These are phyloP conservation scores for Pinguiococcus pyrenoidosus DNA, from an alignment of 108 stramenopile genomes.

Conservation along the genomic window DNA sequence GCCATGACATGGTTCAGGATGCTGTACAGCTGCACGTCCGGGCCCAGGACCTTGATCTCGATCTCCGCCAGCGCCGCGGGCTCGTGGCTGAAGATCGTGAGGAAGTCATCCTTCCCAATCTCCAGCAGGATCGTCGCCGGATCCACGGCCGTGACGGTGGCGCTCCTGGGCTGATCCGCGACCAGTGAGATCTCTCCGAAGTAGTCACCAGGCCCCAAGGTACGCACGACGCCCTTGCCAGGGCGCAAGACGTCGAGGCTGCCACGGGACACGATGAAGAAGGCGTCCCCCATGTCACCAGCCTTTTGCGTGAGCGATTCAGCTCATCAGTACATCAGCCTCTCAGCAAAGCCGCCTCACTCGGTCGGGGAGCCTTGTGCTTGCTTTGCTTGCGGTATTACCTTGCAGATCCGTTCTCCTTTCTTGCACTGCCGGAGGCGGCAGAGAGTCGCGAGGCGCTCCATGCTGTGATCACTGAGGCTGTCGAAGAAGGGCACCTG, in stretches of 20 bases:
- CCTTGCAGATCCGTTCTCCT: no score
- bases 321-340: no score
- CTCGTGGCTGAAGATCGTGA: background rate
- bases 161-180: background rate
- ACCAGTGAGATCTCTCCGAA: constrained; percentile 7
- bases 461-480: no score
- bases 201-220: background rate
- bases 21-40: background rate
- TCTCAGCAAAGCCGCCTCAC: no score
- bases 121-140: background rate
- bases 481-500: no score
- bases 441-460: no score
- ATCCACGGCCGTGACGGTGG: constrained; percentile 1
- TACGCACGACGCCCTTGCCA: background rate
- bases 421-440: no score
- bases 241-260: background rate
- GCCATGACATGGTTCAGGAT: background rate
- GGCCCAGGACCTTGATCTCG: background rate
- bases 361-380: no score
- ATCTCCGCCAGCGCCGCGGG: background rate
- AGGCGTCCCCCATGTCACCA: no score
- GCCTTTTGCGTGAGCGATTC: no score
- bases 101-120: background rate
- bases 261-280: constrained; percentile 3
- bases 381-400: no score